Evolutionary conservation across 2,329 filamentous ascomycete genomes (phyloP).

Genomic region (Ceratocystis diversiconidia): DNA sequence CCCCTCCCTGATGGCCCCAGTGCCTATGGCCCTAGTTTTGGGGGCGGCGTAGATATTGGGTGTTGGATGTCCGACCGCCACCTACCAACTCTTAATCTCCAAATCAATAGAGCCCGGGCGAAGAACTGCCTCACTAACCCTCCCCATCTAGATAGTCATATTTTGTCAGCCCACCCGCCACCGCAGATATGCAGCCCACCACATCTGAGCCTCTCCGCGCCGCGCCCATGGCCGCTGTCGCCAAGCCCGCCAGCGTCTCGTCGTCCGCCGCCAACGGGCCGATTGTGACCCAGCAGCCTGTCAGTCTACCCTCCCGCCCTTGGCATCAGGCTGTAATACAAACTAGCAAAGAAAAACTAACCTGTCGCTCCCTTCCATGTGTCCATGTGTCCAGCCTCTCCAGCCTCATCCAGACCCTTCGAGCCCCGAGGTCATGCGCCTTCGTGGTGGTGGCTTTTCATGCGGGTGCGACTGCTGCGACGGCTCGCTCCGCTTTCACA

Average conservation of each 20-base stretch:
- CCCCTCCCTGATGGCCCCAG: not conserved
- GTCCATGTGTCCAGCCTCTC: constrained; percentile 13
- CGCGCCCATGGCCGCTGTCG: constrained; percentile 12
- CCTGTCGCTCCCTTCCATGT: not conserved
- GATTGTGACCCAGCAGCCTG: constrained; percentile 19
- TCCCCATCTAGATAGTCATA: not conserved
- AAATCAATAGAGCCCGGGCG: not conserved
- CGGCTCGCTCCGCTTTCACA: constrained; percentile 24
- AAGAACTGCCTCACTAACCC: not conserved
- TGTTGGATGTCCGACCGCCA: not conserved
- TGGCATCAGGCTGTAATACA: not conserved
- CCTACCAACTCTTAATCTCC: too few relatives aligned
- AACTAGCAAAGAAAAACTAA: not conserved
- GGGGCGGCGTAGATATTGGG: not conserved
- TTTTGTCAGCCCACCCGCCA: not conserved
- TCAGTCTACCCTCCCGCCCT: constrained; percentile 7
- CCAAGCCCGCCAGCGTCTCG: not conserved
- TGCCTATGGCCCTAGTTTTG: not conserved
- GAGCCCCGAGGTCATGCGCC: constrained; percentile 8
- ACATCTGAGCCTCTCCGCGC: not conserved
- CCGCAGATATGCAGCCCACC: constrained; percentile 7
- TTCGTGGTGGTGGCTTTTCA: constrained; percentile 23
- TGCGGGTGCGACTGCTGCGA: constrained; percentile 24
- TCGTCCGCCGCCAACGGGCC: not conserved
- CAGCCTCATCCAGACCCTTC: constrained; percentile 22